Base-by-base conservation (phyloP, 768 basidiomycete genomes). In the Xerocomellus intermedius region DNA sequence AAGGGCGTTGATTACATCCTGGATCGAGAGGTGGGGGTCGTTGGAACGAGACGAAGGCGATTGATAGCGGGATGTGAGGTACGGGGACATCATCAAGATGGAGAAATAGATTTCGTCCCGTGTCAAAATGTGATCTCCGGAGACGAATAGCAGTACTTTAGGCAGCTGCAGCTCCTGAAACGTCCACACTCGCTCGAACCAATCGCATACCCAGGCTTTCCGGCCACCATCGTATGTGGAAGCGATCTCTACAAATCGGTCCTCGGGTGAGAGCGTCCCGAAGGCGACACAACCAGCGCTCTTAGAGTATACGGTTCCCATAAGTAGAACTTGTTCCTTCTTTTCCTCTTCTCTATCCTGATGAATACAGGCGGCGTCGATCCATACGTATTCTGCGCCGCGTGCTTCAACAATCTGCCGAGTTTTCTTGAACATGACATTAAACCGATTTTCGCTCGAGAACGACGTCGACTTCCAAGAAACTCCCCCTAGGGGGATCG, bases 111-210 rank as follows among this genome's bases (percentile, higher is more conserved):
- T 9, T 39, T 57, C 46, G n/a, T 58, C 21, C 10, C 46, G 30
- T 13, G 58, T 44, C 9, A 58, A n/a, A 19, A 48, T 2, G 16
- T 37, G 55, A 30, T 51, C 57, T 30, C 57, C 55, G 10, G 55
- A 58, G 17, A 59, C 42, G 38, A 59, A 58, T 8, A 59, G n/a
- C 6, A 58, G 10, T 28, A 22, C 30, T 24, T 39, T 37, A 3
- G 56, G 55, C 8, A 59, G 26, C 42, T 52, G 58, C 19, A 59
- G 56, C 24, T 59, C 56, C 42, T 59, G 56, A 32, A 58, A 58
- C 5, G 58, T 59, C 56, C 58, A 59, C 7, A 59, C 58, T 19
- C 55, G 45, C 47, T 59, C 58, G 21, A 58, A 58, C 58, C 58
- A 59, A 24, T 48, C 30, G 19, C 53, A 58, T 17, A 59, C 58